Base-by-base conservation (phyloP, 1,284 basidiomycete species). In the Boletus sp. region DNA sequence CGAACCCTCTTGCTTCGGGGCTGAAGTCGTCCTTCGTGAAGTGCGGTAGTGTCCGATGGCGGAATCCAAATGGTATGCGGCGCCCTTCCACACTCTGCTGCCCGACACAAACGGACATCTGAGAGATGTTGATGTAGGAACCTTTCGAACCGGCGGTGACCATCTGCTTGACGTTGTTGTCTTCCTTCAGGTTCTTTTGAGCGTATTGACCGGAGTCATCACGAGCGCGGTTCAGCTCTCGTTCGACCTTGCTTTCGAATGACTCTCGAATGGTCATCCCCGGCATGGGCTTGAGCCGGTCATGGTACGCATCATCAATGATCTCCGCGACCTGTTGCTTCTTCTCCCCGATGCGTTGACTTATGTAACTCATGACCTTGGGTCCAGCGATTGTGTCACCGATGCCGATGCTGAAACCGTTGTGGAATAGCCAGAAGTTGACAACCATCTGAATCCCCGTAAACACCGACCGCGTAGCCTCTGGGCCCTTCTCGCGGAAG, bases 121-220 rank as follows among this genome's bases (percentile, higher is more conserved):
- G 96, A 17, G 96, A 99, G 65, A 99, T 98, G 72, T 99, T 99
- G 80, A 99, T 99, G 77, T 93, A 94, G 0, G 91, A 94, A 72
- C 94, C 94, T 72, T 99, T 99, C 23, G 96, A 96, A 36, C 96
- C 95, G 12, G 96, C 94, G 9, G 95, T 92, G 60, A 99, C 95
- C 96, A 99, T 99, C 80, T 99, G 95, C 78, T 99, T 99, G 75
- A 99, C 95, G 61, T 98, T 98, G 77, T 99, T 99, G 73, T 95
- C 94, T 67, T 93, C 91, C 74, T 97, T 97, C 78, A 99, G 75
- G 64, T 88, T 88, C 71, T 92, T 87, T 73, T 99, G 93, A 14
- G 95, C 96, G 45, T 89, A 90, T 64, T 92, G 91, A 76, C 96
- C 96, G 33, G 92, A 94, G 54, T 84, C 81, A 66, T 99, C 96